phyloP scores from a whole-genome alignment of 2,329 filamentous ascomycete genomes.

The Pseudogymnoascus sp. region DNA sequence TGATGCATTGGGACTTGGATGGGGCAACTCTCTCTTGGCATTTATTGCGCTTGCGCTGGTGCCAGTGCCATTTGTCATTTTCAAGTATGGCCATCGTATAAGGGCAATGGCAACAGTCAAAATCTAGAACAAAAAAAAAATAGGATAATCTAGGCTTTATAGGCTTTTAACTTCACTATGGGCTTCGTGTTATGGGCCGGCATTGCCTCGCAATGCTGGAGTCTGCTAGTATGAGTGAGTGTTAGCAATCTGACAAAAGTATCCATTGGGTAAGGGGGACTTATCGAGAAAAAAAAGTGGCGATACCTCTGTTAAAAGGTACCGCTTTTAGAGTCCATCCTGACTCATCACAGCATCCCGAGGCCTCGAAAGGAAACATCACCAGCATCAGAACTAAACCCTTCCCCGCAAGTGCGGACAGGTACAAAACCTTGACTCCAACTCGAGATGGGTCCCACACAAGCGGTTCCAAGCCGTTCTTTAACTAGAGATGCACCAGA shows the following conservation, averaged over 20 bases:
- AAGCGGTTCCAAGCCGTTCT: not conserved
- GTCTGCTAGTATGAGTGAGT: not conserved
- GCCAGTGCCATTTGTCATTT: constrained; percentile 25
- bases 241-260: not conserved
- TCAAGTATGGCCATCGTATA: constrained; percentile 23
- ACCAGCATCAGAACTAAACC: not conserved
- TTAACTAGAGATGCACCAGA: not conserved
- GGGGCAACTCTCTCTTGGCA: constrained; percentile 38
- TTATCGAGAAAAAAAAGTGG: not conserved
- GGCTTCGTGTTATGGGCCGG: not conserved
- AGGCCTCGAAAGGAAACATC: not conserved
- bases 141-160: not conserved
- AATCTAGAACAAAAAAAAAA: not conserved
- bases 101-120: constrained; percentile 9
- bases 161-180: not conserved
- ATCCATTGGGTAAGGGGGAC: not conserved
- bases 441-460: constrained; percentile 77
- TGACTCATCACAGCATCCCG: not conserved
- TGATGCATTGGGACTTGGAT: constrained; percentile 40
- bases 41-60: constrained; percentile 39
- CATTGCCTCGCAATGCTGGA: not conserved
- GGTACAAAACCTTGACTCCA: constrained; percentile 91
- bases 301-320: not conserved
- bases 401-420: constrained; percentile 47
- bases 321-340: constrained; percentile 5